Evolutionary conservation across 768 basidiomycete species (phyloP), one percentile per base, ranked within the genome.

Genomic region (Hericium rajendrae): DNA sequence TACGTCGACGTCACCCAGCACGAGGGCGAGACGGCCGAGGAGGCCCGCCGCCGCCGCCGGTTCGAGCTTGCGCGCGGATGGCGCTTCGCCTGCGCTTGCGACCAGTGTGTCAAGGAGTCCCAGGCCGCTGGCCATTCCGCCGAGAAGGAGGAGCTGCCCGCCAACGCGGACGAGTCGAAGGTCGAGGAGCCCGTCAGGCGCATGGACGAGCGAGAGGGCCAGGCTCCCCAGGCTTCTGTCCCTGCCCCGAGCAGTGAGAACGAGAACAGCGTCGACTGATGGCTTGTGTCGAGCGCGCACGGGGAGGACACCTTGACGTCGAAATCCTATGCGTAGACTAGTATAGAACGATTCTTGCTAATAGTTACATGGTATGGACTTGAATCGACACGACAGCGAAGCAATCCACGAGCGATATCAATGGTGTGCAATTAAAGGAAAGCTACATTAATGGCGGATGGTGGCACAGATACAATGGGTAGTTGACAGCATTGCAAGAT

Each of bases 51-150:
- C 56, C 76, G 86, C 48, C 74, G 90, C 60, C 78, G 91, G 37
- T 74, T 76, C 63, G 87, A 90, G 73, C 78, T 93, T 39, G 88
- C 80, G 22, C 78, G 86, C 46, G 90, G 91, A 38, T 93, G 91
- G 91, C 76, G 78, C 57, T 91, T 92, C 67, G 82, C 86, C 11
- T 93, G 91, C 65, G 69, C 73, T 52, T 93, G 91, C 67, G 69
- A 75, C 55, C 78, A 81, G 48, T 92, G 91, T 66, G 66, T 69
- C 39, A 73, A 71, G 55, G 90, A 92, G 68, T 77, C 68, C 5
- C 67, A 58, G 11, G 24, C 57, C 11, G 51, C 57, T 20, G 59
- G 53, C 53, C 46, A 54, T n/a, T 12, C 41, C 28, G 39, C 12
- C 9, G 69, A 16, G 61, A 68, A 32, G 56, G 57, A 13, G 61